Evolutionary conservation across 306 rosid species (phyloP).

Genomic region (Pterocarpus macrocarpus): DNA sequence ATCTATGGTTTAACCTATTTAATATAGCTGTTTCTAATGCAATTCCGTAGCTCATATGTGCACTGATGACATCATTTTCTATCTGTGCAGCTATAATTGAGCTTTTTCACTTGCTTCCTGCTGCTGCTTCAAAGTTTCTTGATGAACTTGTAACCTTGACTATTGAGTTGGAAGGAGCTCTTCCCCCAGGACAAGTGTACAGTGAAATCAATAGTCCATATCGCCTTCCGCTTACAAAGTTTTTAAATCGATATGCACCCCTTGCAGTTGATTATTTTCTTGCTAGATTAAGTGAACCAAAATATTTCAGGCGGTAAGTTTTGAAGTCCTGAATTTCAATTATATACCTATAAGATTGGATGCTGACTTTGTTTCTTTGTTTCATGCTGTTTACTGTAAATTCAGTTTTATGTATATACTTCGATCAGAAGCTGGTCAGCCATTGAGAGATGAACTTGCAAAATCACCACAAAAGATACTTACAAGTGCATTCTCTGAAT

Average conservation of each 20-base stretch:
- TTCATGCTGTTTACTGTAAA: constrained; percentile 29
- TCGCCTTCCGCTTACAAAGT: constrained; percentile 91
- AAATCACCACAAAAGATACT: constrained; percentile 96
- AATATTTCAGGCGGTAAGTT: constrained; percentile 93
- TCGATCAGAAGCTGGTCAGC: constrained; percentile 94
- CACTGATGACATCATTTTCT: constrained; percentile 41
- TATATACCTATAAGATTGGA: constrained; percentile 16
- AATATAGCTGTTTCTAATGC: constrained; percentile 42
- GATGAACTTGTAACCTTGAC: constrained; percentile 98
- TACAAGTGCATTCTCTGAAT: constrained; percentile 86
- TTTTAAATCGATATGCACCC: constrained; percentile 89
- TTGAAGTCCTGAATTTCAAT: constrained; percentile 23
- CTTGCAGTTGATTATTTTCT: constrained; percentile 95
- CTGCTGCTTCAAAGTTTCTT: constrained; percentile 96
- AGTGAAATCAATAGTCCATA: constrained; percentile 99
- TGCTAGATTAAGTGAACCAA: constrained; percentile 87
- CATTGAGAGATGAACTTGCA: constrained; percentile 96
- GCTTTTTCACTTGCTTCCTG: constrained; percentile 97
- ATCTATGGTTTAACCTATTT: constrained; percentile 44
- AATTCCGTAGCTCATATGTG: constrained; percentile 27
- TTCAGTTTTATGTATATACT: constrained; percentile 91
- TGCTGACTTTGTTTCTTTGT: constrained; percentile 41
- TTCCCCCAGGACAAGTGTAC: constrained; percentile 93
- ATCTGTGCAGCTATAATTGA: constrained; percentile 91
- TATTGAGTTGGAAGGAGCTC: constrained; percentile 98